Evolutionary conservation across 108 stramenopile species (phyloP), one percentile per base, ranked within the genome.

Genomic region (Pseudonitzschia pungens): DNA sequence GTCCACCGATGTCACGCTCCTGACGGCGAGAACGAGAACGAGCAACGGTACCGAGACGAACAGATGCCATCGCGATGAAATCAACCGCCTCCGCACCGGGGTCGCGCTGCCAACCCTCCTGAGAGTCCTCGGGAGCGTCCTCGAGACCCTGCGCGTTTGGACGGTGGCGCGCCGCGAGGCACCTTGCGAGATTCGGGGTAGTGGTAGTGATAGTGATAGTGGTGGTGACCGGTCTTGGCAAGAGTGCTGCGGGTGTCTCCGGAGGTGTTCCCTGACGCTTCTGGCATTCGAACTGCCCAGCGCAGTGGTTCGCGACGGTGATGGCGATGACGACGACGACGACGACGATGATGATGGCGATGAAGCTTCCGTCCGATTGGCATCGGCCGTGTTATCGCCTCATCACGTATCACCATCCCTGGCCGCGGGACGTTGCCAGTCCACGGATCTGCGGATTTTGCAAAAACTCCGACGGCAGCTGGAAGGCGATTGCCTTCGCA

Each of bases 1-100:
- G 7, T 67, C 43, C 36, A 51, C 66, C 66, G 66, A 67, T 26
- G 43, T 67, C 3, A 67, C 66, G 16, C 28, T 67, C 16, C 28
- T 67, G 21, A 67, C 66, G 16, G 60, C n/a, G 11, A 32, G 28
- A 11, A 18, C 32, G 4, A 40, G n/a, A 16, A 27, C 26, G 15
- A 15, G 14, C 15, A 26, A 58, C 14, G n/a, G n/a, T n/a, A n/a
- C 20, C 16, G 10, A 7, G 10, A 58, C 21, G 9, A 58, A 62
- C 36, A 40, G n/a, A n/a, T n/a, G n/a, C n/a, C n/a, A n/a, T n/a
- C n/a, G n/a, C n/a, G n/a, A 62, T 8, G 1, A n/a, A 40, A 62
- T 8, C 27, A 62, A 62, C 31, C 22, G 20, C 26, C 32, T 62
- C 40, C 60, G 60, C 27, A 31, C 33, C 20, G 16, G 15, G 27